Evolutionary conservation across 306 rosid species (phyloP).

Genomic region (Lathyrus aphaca): DNA sequence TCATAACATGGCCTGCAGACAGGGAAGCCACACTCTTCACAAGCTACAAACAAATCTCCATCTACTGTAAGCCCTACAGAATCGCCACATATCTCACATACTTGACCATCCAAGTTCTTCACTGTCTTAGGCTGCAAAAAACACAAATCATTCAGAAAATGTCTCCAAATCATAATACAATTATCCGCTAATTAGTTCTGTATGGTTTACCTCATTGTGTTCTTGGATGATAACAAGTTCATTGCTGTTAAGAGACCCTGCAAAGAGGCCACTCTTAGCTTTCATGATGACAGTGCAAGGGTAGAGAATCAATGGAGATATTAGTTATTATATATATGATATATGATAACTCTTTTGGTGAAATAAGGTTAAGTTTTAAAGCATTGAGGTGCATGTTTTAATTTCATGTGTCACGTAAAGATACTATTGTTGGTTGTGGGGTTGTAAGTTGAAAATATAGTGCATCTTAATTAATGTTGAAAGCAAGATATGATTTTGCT

Average conservation of each 20-base stretch:
- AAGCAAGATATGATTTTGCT: slow-evolving; percentile 23
- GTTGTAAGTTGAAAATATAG: slow-evolving; percentile 44
- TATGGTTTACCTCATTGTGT: slow-evolving; percentile 73
- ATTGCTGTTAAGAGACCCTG: slow-evolving; percentile 88
- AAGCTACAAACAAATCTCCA: slow-evolving; percentile 91
- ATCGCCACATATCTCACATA: slow-evolving; percentile 95
- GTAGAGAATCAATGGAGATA: slow-evolving; percentile 28
- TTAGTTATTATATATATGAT: slow-evolving; percentile 3
- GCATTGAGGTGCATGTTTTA: slow-evolving; percentile 14
- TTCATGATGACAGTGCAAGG: slow-evolving; percentile 53
- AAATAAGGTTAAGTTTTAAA: slow-evolving; percentile 17
- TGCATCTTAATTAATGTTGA: slow-evolving; percentile 38
- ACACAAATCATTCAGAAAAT: background rate
- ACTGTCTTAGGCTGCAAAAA: slow-evolving; percentile 73
- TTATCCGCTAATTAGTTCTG: background rate
- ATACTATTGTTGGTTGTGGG: slow-evolving; percentile 43
- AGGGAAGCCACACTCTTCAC: slow-evolving; percentile 98
- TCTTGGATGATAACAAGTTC: slow-evolving; percentile 87
- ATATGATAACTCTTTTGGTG: slow-evolving; percentile 20
- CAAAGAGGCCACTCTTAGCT: slow-evolving; percentile 92
- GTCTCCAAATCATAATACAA: background rate
- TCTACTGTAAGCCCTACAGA: slow-evolving; percentile 83
- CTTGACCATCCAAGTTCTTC: slow-evolving; percentile 96
- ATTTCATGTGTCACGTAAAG: slow-evolving; percentile 40
- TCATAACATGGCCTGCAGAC: slow-evolving; percentile 97